These are phyloP conservation scores for Waitea zeae DNA, from an alignment of 1,284 basidiomycete species.

Conservation along the genomic window DNA sequence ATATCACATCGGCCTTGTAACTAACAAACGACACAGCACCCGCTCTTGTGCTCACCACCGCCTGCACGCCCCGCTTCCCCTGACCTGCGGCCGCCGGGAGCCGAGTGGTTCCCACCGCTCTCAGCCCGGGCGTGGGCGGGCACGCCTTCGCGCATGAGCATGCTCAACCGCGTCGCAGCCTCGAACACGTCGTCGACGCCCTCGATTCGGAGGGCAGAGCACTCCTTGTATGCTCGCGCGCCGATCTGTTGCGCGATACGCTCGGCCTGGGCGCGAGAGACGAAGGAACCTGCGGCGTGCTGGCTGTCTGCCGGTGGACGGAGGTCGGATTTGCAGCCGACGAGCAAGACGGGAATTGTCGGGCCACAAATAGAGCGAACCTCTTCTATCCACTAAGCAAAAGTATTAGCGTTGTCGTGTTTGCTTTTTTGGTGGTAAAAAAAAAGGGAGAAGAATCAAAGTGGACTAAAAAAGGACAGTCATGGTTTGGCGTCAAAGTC, in stretches of 20 bases:
- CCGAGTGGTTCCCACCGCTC: background rate
- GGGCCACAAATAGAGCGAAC: slow-evolving; percentile 84
- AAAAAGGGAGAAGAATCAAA: slow-evolving; percentile 6
- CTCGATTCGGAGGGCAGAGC: slow-evolving; percentile 79
- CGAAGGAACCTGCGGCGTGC: slow-evolving; percentile 24
- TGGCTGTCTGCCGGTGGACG: slow-evolving; percentile 6
- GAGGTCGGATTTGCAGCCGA: slow-evolving; percentile 59
- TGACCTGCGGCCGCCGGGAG: slow-evolving; percentile 9
- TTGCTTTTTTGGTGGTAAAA: no score
- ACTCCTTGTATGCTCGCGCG: slow-evolving; percentile 86
- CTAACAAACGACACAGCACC: slow-evolving; percentile 21
- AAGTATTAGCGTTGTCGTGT: no score
- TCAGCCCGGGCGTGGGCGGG: slow-evolving; percentile 21
- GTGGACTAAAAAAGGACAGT: background rate
- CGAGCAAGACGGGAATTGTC: slow-evolving; percentile 66
- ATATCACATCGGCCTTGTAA: slow-evolving; percentile 1
- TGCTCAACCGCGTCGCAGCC: slow-evolving; percentile 83
- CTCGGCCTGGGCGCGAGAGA: slow-evolving; percentile 61
- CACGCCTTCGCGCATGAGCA: slow-evolving; percentile 79
- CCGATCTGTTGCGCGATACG: slow-evolving; percentile 61
- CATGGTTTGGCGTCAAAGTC: no score
- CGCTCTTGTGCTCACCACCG: slow-evolving; percentile 23
- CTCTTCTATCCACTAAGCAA: slow-evolving; percentile 91
- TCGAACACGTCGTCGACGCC: slow-evolving; percentile 95
- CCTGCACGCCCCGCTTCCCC: slow-evolving; percentile 30